phyloP scores from a whole-genome alignment of 2,329 filamentous ascomycete genomes.

The Tolypocladium tropicale region DNA sequence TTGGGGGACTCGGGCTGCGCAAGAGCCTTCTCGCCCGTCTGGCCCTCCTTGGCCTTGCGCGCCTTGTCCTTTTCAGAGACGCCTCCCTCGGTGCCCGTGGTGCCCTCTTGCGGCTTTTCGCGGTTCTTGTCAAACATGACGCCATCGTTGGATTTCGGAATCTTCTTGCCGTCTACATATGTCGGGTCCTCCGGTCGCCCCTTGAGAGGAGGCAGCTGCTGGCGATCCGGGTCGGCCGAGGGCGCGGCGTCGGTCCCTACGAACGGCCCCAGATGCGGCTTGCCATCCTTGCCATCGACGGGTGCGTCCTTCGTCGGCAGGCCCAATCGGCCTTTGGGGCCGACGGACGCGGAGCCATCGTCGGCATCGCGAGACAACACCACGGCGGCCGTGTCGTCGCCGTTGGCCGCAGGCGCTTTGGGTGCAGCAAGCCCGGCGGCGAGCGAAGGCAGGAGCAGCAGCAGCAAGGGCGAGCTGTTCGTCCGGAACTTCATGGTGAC shows the following conservation, averaged over 20 bases:
- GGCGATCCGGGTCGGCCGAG: slow-evolving; percentile 21
- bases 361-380: slow-evolving; percentile 15
- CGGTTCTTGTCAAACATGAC: slow-evolving; percentile 89
- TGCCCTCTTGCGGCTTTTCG: slow-evolving; percentile 68
- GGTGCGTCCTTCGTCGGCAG: slow-evolving; percentile 64
- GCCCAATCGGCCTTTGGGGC: slow-evolving; percentile 22
- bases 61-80: slow-evolving; percentile 81
- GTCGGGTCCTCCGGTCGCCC: slow-evolving; percentile 41
- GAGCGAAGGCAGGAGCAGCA: slow-evolving; percentile 50
- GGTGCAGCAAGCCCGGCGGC: slow-evolving; percentile 32
- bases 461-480: slow-evolving; percentile 42
- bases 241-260: slow-evolving; percentile 43
- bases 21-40: slow-evolving; percentile 53
- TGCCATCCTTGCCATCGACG: slow-evolving; percentile 86
- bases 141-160: slow-evolving; percentile 59
- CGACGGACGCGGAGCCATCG: slow-evolving; percentile 14
- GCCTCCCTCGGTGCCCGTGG: slow-evolving; percentile 79
- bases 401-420: slow-evolving; percentile 12
- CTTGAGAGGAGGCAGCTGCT: slow-evolving; percentile 33
- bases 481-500: slow-evolving; percentile 50
- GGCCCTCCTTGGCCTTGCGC: slow-evolving; percentile 55
- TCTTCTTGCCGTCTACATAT: slow-evolving; percentile 48
- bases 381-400: slow-evolving; percentile 10
- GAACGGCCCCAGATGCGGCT: slow-evolving; percentile 80
- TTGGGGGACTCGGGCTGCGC: slow-evolving; percentile 79